A percentile compares a stretch with the other conserved stretches of the same genome.
Conservation (phyloP, 106 monocot genomes). For the Triglochin maritima region DNA sequence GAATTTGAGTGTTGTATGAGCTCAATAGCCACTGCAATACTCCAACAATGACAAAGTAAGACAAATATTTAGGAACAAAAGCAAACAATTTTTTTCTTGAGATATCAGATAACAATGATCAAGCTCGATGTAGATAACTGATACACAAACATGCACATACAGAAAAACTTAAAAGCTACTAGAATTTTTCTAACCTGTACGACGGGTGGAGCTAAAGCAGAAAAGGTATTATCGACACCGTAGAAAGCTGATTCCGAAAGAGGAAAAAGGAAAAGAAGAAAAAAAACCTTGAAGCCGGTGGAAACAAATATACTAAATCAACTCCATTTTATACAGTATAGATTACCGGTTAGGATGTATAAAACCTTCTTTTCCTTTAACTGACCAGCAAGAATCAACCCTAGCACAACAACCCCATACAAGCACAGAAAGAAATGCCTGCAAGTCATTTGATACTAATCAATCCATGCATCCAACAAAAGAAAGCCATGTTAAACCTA, state of each 20-base stretch:
- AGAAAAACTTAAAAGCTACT: background rate
- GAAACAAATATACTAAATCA: background rate
- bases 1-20: conserved; percentile 78
- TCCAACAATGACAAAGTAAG: background rate
- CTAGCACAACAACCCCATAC: conserved; percentile 57
- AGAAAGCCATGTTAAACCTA: background rate
- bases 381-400: conserved; percentile 66
- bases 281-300: background rate
- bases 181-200: conserved; percentile 47
- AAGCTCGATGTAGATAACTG: background rate
- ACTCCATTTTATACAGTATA: too few species aligned
- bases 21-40: conserved; percentile 70
- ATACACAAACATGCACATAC: background rate
- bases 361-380: conserved; percentile 68
- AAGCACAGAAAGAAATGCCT: conserved; percentile 84
- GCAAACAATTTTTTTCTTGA: background rate
- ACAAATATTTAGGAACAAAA: background rate
- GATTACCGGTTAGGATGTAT: conserved; percentile 75
- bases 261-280: background rate
- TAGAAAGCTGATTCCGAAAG: conserved; percentile 63
- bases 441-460: background rate
- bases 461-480: background rate
- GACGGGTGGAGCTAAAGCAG: conserved; percentile 65
- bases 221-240: conserved; percentile 71
- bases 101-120: too few species aligned